Evolutionary conservation across 768 basidiomycete genomes (phyloP), one percentile per base, ranked within the genome.

Genomic region (Lentinula aciculospora): DNA sequence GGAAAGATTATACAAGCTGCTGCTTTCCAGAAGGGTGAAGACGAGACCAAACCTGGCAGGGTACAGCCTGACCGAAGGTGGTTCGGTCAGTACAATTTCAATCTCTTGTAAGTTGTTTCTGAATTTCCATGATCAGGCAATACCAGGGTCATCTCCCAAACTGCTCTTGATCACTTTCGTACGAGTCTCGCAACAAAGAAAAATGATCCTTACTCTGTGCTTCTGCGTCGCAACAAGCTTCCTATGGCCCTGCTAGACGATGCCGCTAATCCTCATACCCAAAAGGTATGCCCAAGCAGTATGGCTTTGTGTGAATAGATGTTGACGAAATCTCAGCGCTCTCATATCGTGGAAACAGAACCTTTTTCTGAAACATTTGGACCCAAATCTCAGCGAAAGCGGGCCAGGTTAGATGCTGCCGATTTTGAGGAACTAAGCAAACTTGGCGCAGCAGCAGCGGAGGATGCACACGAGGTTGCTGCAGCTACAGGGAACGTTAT

Each of bases 101-200:
- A 32, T 19, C 23, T 60, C 49, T 57, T 15, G 10, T 37, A 4
- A 23, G 31, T 42, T 34, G 28, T 61, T 27, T 19, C 32, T 47
- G 53, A 40, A 27, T 57, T 23, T 40, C n/a, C 57, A 57, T 45
- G 49, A 28, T 25, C 63, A 95, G 94, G 96, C 42, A 98, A 98
- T 72, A 98, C 97, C n/a, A 79, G 97, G 68, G 96, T 98, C 34
- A 98, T 99, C 67, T 94, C 93, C 21, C 96, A 99, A 69, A 89
- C 85, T 25, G 95, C 96, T 13, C 76, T 99, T 65, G 94, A 97
- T 67, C 97, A 98, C 71, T 99, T 99, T 76, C 79, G 96, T 53
- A 93, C 90, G 13, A 93, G 91, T 65, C 81, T 99, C 45, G 79
- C 83, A 23, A 77, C 81, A 12, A 92, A 86, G 70, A 92, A 93